A percentile compares a stretch with the other conserved stretches of the same genome.
Evolutionary conservation across 371 early-diverging fungal species (phyloP).

Genomic region (Apophysomyces trapeziformis): DNA sequence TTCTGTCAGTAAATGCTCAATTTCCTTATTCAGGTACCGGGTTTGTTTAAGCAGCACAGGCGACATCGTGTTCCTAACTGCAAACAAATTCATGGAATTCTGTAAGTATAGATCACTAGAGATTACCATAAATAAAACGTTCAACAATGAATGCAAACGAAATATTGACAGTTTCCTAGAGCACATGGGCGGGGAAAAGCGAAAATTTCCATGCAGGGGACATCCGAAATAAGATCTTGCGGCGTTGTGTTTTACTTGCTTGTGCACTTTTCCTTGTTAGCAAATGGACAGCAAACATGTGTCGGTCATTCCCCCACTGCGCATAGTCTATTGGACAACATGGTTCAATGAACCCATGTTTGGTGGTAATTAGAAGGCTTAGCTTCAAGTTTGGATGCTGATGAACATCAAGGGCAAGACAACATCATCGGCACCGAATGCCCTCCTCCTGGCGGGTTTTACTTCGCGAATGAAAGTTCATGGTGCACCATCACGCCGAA

Average conservation of each 20-base stretch:
- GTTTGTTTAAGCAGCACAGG: too few species aligned
- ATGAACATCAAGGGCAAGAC: slow-evolving; percentile 20
- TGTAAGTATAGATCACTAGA: too few species aligned
- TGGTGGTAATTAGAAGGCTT: slow-evolving; percentile 15
- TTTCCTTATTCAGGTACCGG: too few species aligned
- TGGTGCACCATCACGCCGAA: slow-evolving; percentile 44
- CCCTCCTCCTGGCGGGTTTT: slow-evolving; percentile 33
- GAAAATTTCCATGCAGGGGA: background rate
- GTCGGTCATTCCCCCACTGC: slow-evolving; percentile 28
- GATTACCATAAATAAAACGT: too few species aligned
- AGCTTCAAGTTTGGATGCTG: slow-evolving; percentile 9
- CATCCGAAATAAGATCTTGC: background rate
- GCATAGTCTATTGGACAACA: slow-evolving; percentile 38
- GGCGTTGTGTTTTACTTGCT: background rate
- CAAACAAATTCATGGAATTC: too few species aligned
- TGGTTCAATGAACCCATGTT: slow-evolving; percentile 29
- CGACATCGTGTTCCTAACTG: too few species aligned
- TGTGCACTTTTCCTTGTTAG: background rate
- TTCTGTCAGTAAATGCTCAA: too few species aligned
- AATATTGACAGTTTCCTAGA: too few species aligned
- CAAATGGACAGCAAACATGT: background rate
- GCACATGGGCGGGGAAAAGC: too few species aligned
- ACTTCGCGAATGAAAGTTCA: slow-evolving; percentile 6
- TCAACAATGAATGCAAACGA: too few species aligned
- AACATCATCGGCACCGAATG: slow-evolving; percentile 22